Percentiles rank a stretch among this genome's conserved stretches.
phyloP scores from a whole-genome alignment of 352 stramenopile species.

The Globisporangium recalcitrans region DNA sequence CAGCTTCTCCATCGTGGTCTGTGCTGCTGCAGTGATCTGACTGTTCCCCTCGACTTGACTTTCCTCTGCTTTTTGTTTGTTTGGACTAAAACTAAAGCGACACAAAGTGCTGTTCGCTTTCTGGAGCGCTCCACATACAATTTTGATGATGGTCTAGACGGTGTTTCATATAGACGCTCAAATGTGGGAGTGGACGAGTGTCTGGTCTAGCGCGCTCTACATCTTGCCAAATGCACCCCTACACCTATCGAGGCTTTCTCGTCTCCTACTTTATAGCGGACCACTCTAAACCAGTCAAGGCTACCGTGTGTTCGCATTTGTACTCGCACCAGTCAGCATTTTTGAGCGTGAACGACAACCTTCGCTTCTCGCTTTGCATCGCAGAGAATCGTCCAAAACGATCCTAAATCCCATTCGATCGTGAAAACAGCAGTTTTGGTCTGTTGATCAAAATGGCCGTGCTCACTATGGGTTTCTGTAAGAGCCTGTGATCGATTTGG shows the following conservation, averaged over 20 bases:
- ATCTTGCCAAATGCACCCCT: slow-evolving; percentile 12
- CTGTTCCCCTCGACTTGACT: slow-evolving; percentile 2
- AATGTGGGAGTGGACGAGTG: not conserved
- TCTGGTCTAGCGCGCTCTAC: not conserved
- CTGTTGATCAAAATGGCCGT: too few relatives aligned
- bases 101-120: not conserved
- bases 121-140: not conserved
- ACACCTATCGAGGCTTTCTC: not conserved
- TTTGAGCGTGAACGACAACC: not conserved
- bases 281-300: not conserved
- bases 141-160: too few relatives aligned
- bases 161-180: not conserved
- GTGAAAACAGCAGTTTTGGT: too few relatives aligned
- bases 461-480: too few relatives aligned
- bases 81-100: slow-evolving; percentile 2
- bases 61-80: not conserved
- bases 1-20: slow-evolving; percentile 79
- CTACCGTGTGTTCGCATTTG: not conserved
- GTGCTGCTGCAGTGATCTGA: not conserved
- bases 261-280: not conserved
- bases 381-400: too few relatives aligned
- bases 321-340: not conserved
- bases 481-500: too few relatives aligned
- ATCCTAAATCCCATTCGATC: too few relatives aligned
- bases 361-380: too few relatives aligned